phyloP scores from a whole-genome alignment of 1,284 basidiomycete genomes.

The Stygiomarasmius scandens region DNA sequence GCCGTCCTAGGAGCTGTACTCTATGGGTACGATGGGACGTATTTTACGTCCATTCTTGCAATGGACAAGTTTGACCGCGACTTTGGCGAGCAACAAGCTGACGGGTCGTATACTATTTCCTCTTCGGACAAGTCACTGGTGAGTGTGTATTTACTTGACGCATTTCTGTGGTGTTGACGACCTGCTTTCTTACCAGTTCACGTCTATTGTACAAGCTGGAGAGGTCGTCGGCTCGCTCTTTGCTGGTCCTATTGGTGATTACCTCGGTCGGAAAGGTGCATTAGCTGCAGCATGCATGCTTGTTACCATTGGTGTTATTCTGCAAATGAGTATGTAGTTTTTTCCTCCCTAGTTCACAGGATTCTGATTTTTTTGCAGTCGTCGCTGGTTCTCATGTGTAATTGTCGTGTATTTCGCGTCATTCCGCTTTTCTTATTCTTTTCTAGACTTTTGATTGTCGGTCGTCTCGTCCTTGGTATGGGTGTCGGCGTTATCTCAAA shows the following conservation, averaged over 20 bases:
- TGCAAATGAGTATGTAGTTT: constrained; percentile 8
- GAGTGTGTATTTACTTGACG: neutral
- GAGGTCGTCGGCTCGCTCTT: constrained; percentile 16
- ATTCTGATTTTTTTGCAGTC: neutral
- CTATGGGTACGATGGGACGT: constrained; percentile 17
- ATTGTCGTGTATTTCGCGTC: neutral
- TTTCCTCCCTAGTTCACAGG: neutral
- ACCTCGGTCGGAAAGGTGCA: constrained; percentile 11
- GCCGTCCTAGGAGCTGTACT: constrained; percentile 17
- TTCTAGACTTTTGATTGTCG: constrained; percentile 9
- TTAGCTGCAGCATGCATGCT: constrained; percentile 13
- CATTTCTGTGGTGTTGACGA: neutral
- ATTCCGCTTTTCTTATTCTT: neutral
- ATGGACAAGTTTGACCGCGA: constrained; percentile 16
- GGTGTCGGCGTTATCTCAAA: constrained; percentile 18
- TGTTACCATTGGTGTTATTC: constrained; percentile 16
- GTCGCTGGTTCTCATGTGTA: constrained; percentile 12
- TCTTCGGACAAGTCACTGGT: constrained; percentile 13
- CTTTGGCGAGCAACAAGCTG: constrained; percentile 6
- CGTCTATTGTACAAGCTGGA: constrained; percentile 20
- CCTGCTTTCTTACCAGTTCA: neutral
- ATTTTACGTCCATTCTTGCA: constrained; percentile 19
- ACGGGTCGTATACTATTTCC: constrained; percentile 11
- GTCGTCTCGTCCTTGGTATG: constrained; percentile 17
- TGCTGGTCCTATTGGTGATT: constrained; percentile 17